phyloP scores from a whole-genome alignment of 2,329 filamentous ascomycete genomes.

The Thielaviopsis ethacetica region DNA sequence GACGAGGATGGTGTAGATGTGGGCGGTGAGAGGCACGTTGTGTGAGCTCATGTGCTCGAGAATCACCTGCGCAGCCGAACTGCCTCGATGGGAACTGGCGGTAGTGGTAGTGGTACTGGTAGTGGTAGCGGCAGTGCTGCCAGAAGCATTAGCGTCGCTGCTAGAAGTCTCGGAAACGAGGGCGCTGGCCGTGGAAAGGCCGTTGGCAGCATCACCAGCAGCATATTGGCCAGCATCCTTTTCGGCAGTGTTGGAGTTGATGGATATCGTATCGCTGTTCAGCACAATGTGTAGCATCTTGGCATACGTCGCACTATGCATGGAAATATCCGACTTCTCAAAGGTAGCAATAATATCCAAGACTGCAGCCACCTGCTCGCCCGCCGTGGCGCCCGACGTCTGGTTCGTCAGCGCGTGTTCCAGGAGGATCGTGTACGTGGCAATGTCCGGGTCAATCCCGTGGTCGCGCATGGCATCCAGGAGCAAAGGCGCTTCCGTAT shows the following conservation, averaged over 20 bases:
- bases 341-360: slow-evolving; percentile 40
- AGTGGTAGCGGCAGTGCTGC: too few species aligned
- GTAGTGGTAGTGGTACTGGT: too few species aligned
- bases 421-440: slow-evolving; percentile 59
- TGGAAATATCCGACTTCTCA: slow-evolving; percentile 35
- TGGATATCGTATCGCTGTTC: slow-evolving; percentile 17
- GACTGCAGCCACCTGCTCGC: slow-evolving; percentile 34
- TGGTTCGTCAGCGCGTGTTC: slow-evolving; percentile 31
- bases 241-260: slow-evolving; percentile 20
- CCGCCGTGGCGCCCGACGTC: slow-evolving; percentile 19
- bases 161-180: too few species aligned
- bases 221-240: too few species aligned
- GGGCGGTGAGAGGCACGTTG: slow-evolving; percentile 36
- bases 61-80: slow-evolving; percentile 27
- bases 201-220: too few species aligned
- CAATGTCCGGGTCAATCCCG: slow-evolving; percentile 42
- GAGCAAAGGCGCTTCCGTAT: slow-evolving; percentile 32
- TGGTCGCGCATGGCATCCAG: slow-evolving; percentile 41
- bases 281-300: slow-evolving; percentile 54
- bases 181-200: too few species aligned
- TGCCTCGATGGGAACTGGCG: background rate
- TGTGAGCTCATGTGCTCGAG: slow-evolving; percentile 42
- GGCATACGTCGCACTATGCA: slow-evolving; percentile 48
- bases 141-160: too few species aligned
- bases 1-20: slow-evolving; percentile 62